A percentile compares a stretch with the other conserved stretches of the same genome.
Conservation (phyloP, 2,329 filamentous ascomycete genomes). For the Phaeosphaeria sp. region DNA sequence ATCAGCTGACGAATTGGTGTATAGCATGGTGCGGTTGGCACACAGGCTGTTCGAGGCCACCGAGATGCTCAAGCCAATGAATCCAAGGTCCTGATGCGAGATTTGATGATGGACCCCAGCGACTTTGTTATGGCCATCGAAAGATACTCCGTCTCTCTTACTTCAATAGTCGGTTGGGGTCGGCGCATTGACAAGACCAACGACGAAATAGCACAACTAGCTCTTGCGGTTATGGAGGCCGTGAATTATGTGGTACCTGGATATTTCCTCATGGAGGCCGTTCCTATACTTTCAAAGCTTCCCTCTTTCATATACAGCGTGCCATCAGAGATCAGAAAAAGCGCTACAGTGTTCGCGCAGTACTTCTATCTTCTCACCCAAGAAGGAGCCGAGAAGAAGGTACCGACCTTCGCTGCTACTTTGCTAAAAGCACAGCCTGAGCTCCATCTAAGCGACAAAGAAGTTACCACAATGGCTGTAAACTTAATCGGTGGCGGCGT, state of each 20-base stretch:
- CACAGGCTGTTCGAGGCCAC: conserved; percentile 19
- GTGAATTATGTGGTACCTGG: conserved; percentile 16
- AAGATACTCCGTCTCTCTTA: conserved; percentile 18
- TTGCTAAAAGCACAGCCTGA: conserved; percentile 4
- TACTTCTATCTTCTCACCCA: conserved; percentile 17
- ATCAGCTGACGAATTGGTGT: not conserved
- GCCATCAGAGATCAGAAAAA: conserved; percentile 4
- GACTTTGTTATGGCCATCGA: conserved; percentile 19
- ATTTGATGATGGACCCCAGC: conserved; percentile 12
- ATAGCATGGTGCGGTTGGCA: conserved; percentile 13
- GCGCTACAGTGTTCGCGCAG: not conserved
- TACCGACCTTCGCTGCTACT: conserved; percentile 9
- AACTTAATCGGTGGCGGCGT: conserved; percentile 12
- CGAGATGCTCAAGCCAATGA: conserved; percentile 20
- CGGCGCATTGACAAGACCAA: conserved; percentile 14
- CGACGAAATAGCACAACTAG: conserved; percentile 9
- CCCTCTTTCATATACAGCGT: conserved; percentile 11
- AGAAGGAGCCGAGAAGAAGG: conserved; percentile 5
- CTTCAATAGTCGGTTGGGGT: conserved; percentile 21
- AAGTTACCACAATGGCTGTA: conserved; percentile 1
- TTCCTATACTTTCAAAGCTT: conserved; percentile 9
- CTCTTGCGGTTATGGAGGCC: conserved; percentile 17
- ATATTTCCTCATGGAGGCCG: conserved; percentile 17
- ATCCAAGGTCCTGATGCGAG: conserved; percentile 15
- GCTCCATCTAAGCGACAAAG: conserved; percentile 1